These are phyloP conservation scores for Pseudonectria foliicola DNA, from an alignment of 2,329 filamentous ascomycete species.

Conservation along the genomic window DNA sequence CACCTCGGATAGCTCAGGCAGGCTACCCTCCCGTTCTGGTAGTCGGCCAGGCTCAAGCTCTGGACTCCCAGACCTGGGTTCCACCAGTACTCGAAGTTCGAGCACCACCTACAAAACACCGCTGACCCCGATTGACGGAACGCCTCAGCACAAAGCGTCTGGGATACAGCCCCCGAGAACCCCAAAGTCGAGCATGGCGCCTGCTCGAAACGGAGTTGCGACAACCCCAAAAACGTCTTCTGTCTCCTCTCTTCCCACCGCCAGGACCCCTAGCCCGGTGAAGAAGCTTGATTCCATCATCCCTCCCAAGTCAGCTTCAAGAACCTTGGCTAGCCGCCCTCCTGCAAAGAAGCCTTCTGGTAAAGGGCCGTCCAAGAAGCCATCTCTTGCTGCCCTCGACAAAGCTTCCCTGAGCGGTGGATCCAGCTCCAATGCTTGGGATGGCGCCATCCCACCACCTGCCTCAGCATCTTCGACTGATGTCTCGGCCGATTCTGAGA, in stretches of 20 bases:
- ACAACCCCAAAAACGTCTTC: slow-evolving; percentile 19
- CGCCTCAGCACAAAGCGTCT: slow-evolving; percentile 30
- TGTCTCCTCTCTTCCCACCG: slow-evolving; percentile 15
- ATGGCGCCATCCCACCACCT: slow-evolving; percentile 23
- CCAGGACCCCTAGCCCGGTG: slow-evolving; percentile 33
- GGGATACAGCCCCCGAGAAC: slow-evolving; percentile 13
- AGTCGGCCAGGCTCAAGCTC: slow-evolving; percentile 51
- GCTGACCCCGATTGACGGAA: slow-evolving; percentile 36
- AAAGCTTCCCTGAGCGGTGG: slow-evolving; percentile 10
- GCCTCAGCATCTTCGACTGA: slow-evolving; percentile 11
- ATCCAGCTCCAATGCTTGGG: slow-evolving; percentile 16
- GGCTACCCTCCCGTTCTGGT: slow-evolving; percentile 40
- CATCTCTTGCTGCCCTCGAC: slow-evolving; percentile 38
- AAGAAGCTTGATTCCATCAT: slow-evolving; percentile 22
- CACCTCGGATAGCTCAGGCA: slow-evolving; percentile 53
- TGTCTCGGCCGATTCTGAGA: slow-evolving; percentile 9
- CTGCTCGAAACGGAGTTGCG: slow-evolving; percentile 17
- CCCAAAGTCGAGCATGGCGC: slow-evolving; percentile 17
- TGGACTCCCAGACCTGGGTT: slow-evolving; percentile 34
- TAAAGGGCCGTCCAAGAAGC: slow-evolving; percentile 48
- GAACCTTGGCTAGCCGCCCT: slow-evolving; percentile 38
- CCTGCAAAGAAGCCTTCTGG: slow-evolving; percentile 46
- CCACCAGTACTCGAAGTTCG: slow-evolving; percentile 35
- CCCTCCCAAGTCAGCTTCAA: slow-evolving; percentile 36
- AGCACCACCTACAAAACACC: slow-evolving; percentile 37